Base-by-base conservation (phyloP, 441 rosid genomes). In the Mallotus japonicus region DNA sequence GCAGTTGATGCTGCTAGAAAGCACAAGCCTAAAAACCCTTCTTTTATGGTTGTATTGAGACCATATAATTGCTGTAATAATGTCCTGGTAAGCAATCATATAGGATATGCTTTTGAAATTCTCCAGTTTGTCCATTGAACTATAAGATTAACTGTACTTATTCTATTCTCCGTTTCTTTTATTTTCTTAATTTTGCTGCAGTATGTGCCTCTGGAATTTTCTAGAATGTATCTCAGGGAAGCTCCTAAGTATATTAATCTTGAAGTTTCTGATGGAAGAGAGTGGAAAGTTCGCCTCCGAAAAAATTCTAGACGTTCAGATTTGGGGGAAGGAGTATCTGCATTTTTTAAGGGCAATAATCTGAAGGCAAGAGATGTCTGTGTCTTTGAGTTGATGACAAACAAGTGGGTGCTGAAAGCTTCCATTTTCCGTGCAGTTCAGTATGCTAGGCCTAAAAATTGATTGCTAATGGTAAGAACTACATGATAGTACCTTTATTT, bases 321-420 rank as follows among this genome's bases (percentile, higher is more conserved):
- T 5, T 69, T 1, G 28, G 66, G 11, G 61, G 73, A 62, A 71
- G 76, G 76, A 13, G 16, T 28, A 28, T 28, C 32, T 0, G 57
- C 6, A 19, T 75, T 79, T 15, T 20, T 34, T 22, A 44, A 14
- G 11, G 70, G 61, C 19, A 75, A 72, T 17, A 54, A 67, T 4
- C 44, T 79, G 73, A 16, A 67, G 64, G 63, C 28, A 61, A 73
- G 73, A 61, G 73, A 75, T 53, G 77, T 74, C 22, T 71, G 75
- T 40, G 42, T 68, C 9, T 71, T 71, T 56, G 76, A 79, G 64
- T 34, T 75, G 47, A 49, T 78, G 28, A 40, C 40, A 22, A 56
- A 56, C 8, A 46, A 67, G 22, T 4, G 8, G 24, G 16, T 34
- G 34, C 46, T 78, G 60, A 75, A 71, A 71, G 50, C 62, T 65